Evolutionary conservation across 768 basidiomycete genomes (phyloP).

Genomic region (Paxillus rubicundulus): DNA sequence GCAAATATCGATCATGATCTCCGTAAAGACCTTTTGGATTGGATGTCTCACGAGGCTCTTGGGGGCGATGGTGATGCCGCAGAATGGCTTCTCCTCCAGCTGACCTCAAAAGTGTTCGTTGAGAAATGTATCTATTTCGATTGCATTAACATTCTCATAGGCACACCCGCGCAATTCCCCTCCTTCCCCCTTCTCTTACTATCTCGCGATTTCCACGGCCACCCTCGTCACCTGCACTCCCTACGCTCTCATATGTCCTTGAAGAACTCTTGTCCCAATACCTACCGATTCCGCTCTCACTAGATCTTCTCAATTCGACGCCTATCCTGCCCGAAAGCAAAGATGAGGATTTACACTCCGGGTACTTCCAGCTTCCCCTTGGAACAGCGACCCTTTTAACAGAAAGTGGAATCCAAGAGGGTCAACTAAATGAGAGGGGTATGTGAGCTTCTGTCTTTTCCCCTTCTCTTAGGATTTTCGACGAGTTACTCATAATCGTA

Average conservation of each 20-base stretch:
- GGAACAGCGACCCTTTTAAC: conserved; percentile 61
- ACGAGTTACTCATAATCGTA: conserved; percentile 19
- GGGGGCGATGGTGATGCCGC: conserved; percentile 68
- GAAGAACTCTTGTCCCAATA: conserved; percentile 58
- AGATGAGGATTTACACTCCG: conserved; percentile 71
- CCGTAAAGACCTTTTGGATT: conserved; percentile 57
- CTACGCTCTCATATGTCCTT: conserved; percentile 54
- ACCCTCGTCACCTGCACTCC: conserved; percentile 27
- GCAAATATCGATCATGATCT: conserved; percentile 21
- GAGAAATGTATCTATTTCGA: background rate
- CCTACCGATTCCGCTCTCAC: conserved; percentile 55
- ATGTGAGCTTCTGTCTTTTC: background rate
- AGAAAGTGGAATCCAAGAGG: conserved; percentile 68
- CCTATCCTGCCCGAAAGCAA: conserved; percentile 64
- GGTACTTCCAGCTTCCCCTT: conserved; percentile 67
- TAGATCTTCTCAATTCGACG: conserved; percentile 56
- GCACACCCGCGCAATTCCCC: conserved; percentile 61
- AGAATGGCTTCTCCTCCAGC: conserved; percentile 68
- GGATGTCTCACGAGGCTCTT: conserved; percentile 71
- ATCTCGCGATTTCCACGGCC: conserved; percentile 61
- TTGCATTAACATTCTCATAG: conserved; percentile 35
- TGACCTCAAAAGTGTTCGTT: conserved; percentile 63
- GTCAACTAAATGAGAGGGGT: conserved; percentile 55
- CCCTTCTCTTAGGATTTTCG: background rate
- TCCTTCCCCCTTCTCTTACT: conserved; percentile 66